Base-by-base conservation (phyloP, 441 rosid genomes). In the Croton setiger region DNA sequence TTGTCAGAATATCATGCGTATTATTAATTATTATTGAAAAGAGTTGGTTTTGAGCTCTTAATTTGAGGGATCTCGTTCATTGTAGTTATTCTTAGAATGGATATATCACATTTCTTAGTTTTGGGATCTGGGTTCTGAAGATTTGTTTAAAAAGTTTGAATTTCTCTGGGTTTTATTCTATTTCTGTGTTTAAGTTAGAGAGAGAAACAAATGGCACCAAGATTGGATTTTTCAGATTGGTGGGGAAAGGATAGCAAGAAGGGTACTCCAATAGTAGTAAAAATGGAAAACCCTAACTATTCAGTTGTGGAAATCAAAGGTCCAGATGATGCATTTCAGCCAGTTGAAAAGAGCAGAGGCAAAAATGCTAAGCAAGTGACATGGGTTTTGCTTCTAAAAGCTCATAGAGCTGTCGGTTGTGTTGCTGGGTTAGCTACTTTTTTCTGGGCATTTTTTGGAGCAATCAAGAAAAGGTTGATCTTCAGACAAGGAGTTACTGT, bases 381-480 rank as follows among this genome's bases (percentile, higher is more conserved):
- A 21, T 92, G 98, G 98, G 93, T 92, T 60, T 74, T 92, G 78
- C 96, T 92, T 66, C 95, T 92, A 54, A 92, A 90, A 68, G 98
- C 95, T 80, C 89, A 92, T 20, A 83, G 82, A 74, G 98, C 95
- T 33, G 91, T 88, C 51, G 95, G 96, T 10, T 92, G 90, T 70
- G 83, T 92, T 60, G 83, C 96, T 75, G 87, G 91, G 95, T 37
- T 90, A 11, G 95, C 87, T 48, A 77, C 88, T 56, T 68, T 88
- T 67, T 80, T 89, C 67, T 92, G 98, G 93, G 75, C 95, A 60
- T 83, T 87, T 78, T 91, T 92, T 58, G 95, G 95, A 54, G 66
- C 95, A 65, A 81, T 90, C 48, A 92, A 90, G 82, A 85, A 77
- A 61, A 80, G 98, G 56, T 74, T 92, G 74, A 81, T 90, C 60